Percentiles rank a stretch among this genome's conserved stretches.
Evolutionary conservation across 2,329 filamentous ascomycete species (phyloP).

Genomic region (Trichoderma simmonsii): DNA sequence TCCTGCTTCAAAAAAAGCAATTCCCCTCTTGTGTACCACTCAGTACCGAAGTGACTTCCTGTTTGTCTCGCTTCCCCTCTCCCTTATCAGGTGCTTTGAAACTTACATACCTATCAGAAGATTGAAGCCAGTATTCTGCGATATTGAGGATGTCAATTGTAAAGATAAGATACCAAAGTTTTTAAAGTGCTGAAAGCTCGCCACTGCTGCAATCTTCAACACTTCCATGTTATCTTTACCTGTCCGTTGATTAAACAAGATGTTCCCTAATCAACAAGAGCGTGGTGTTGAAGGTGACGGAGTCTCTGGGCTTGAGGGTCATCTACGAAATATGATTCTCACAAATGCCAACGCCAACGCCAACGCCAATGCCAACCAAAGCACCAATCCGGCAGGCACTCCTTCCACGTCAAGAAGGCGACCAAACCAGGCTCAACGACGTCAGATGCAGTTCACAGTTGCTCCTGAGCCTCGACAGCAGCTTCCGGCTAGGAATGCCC

Average conservation of each 20-base stretch:
- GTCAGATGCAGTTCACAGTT: slow-evolving; percentile 56
- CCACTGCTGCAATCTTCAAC: neutral
- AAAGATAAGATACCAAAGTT: neutral
- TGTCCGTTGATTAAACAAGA: neutral
- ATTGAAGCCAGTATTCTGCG: neutral
- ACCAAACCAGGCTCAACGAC: slow-evolving; percentile 60
- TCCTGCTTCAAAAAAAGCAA: neutral
- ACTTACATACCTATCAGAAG: neutral
- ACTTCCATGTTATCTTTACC: too few species aligned
- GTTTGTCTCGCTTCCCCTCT: neutral
- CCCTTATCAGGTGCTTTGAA: neutral
- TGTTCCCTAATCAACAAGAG: neutral
- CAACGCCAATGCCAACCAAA: slow-evolving; percentile 27
- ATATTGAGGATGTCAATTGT: neutral
- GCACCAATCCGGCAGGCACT: neutral
- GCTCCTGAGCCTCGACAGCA: slow-evolving; percentile 49
- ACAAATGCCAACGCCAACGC: slow-evolving; percentile 48
- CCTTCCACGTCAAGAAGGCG: slow-evolving; percentile 41
- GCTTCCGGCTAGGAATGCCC: slow-evolving; percentile 15
- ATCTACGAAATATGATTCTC: slow-evolving; percentile 58
- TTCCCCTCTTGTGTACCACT: neutral
- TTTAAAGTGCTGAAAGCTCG: neutral
- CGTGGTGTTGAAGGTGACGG: neutral
- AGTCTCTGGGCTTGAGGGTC: slow-evolving; percentile 48
- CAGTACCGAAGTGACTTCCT: neutral